Conservation (phyloP, 2,329 filamentous ascomycete species). For the Podosphaera leucotricha region DNA sequence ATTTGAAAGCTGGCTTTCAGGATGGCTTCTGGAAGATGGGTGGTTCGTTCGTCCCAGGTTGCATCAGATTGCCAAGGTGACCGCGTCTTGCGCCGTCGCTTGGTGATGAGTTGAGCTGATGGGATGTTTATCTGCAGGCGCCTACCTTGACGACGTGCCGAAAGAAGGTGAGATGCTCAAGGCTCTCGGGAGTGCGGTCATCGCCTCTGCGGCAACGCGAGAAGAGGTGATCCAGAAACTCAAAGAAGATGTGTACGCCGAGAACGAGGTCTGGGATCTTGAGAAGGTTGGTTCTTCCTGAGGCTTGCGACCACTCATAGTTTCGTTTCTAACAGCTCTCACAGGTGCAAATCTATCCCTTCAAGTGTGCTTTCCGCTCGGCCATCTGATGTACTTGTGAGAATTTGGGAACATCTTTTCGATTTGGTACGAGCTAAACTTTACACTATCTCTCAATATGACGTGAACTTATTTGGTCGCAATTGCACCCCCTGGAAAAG, state of each 20-base stretch:
- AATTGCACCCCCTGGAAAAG: too few species aligned
- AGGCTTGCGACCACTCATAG: not conserved
- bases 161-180: slow-evolving; percentile 32
- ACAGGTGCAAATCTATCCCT: slow-evolving; percentile 26
- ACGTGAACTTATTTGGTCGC: too few species aligned
- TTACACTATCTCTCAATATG: too few species aligned
- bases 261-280: slow-evolving; percentile 57
- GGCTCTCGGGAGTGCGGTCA: slow-evolving; percentile 22
- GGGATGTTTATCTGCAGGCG: slow-evolving; percentile 23
- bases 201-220: slow-evolving; percentile 39
- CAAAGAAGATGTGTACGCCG: slow-evolving; percentile 49
- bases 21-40: slow-evolving; percentile 38
- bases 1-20: slow-evolving; percentile 27
- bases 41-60: slow-evolving; percentile 8
- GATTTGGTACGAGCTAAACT: too few species aligned
- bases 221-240: slow-evolving; percentile 46
- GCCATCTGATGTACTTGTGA: too few species aligned
- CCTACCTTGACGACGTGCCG: slow-evolving; percentile 41
- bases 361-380: slow-evolving; percentile 19
- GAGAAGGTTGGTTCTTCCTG: slow-evolving; percentile 32
- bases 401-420: too few species aligned
- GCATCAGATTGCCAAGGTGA: too few species aligned
- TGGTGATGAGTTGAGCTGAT: not conserved
- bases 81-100: too few species aligned
- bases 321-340: not conserved